phyloP scores from a whole-genome alignment of 352 stramenopile genomes.

The Salisapilia sapeloensis region DNA sequence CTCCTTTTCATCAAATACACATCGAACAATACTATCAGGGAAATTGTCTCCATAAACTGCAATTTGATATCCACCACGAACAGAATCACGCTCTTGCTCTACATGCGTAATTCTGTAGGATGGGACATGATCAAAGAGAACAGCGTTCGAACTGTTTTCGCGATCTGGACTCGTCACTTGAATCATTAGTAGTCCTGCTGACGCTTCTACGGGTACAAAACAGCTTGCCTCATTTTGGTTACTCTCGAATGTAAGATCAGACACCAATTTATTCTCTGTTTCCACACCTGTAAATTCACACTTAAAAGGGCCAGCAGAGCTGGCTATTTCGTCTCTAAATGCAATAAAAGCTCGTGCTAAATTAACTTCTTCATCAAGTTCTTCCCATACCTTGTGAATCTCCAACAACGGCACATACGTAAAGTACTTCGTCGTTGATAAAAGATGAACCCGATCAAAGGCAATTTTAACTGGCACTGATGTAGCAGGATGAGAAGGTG shows the following conservation, averaged over 20 bases:
- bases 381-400: conserved; percentile 1
- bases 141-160: conserved; percentile 5
- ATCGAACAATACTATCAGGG: conserved; percentile 3
- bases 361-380: no score
- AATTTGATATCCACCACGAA: conserved; percentile 8
- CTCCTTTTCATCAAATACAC: conserved; percentile 5
- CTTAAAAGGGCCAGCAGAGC: no score
- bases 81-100: conserved; percentile 1
- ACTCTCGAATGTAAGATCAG: no score
- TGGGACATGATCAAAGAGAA: conserved; percentile 5
- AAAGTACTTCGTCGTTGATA: conserved; percentile 7
- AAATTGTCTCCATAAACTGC: conserved; percentile 6
- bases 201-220: no score
- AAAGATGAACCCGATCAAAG: conserved; percentile 7
- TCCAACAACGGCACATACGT: conserved; percentile 5
- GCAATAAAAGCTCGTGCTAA: no score
- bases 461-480: conserved; percentile 11
- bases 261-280: no score
- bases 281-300: no score
- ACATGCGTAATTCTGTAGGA: conserved; percentile 3
- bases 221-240: no score
- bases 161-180: background rate
- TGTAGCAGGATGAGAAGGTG: conserved; percentile 8
- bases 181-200: conserved; percentile 3
- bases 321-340: no score